These are phyloP conservation scores for Puccinia triticina DNA, from an alignment of 1,284 basidiomycete genomes.

Conservation along the genomic window DNA sequence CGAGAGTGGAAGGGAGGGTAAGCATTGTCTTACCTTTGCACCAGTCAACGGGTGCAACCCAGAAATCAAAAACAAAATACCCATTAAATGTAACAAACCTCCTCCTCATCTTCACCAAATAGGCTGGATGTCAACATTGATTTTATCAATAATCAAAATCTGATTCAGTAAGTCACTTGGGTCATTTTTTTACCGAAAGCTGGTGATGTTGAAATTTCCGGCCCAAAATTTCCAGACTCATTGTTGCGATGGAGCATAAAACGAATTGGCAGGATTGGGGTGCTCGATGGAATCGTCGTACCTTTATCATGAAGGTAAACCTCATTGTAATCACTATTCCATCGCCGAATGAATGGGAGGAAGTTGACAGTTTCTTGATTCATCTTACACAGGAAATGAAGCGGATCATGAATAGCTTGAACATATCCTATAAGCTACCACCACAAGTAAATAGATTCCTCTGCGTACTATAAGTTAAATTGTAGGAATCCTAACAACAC, in stretches of 20 bases:
- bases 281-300: constrained; percentile 65
- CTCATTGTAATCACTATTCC: not conserved
- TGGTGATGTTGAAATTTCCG: constrained; percentile 27
- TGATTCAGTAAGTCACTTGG: constrained; percentile 49
- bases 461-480: not conserved
- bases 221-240: constrained; percentile 61
- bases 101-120: not conserved
- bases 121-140: constrained; percentile 59
- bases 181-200: not conserved
- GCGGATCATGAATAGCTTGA: constrained; percentile 71
- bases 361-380: constrained; percentile 63
- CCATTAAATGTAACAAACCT: not conserved
- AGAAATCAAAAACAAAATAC: not conserved
- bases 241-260: constrained; percentile 77
- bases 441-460: constrained; percentile 62
- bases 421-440: constrained; percentile 71
- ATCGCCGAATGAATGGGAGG: not conserved
- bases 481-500: not conserved
- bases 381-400: constrained; percentile 68
- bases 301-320: constrained; percentile 56
- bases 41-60: too few species aligned
- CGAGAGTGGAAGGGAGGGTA: constrained; percentile 70
- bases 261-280: constrained; percentile 87
- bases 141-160: constrained; percentile 58
- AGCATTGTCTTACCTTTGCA: not conserved